These are phyloP conservation scores for Boletus tomentosulus DNA, from an alignment of 768 basidiomycete genomes.

Conservation along the genomic window DNA sequence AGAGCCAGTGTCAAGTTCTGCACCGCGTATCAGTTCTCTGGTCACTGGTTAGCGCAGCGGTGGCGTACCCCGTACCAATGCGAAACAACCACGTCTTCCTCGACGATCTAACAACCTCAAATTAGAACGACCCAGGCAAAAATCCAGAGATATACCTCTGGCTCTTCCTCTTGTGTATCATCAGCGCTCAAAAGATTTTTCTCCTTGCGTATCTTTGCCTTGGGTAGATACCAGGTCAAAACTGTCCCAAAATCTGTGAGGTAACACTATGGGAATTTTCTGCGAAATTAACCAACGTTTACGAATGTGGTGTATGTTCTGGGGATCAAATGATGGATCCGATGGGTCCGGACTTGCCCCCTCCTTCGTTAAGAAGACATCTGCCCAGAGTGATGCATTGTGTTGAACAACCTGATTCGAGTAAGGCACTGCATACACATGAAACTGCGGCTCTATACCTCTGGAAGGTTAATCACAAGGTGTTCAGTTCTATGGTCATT, in stretches of 20 bases:
- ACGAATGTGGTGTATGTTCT: constrained; percentile 63
- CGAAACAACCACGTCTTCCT: constrained; percentile 63
- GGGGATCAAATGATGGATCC: constrained; percentile 46
- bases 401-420: constrained; percentile 58
- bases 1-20: constrained; percentile 88
- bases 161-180: constrained; percentile 35
- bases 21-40: constrained; percentile 2
- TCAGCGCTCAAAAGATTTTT: constrained; percentile 70
- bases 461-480: constrained; percentile 61
- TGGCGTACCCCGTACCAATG: constrained; percentile 75
- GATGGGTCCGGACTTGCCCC: constrained; percentile 63
- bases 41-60: background rate
- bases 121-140: constrained; percentile 9
- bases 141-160: constrained; percentile 39
- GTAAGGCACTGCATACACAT: constrained; percentile 4
- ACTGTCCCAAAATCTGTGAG: constrained; percentile 40
- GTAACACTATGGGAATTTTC: background rate
- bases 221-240: constrained; percentile 80
- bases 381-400: constrained; percentile 82
- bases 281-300: constrained; percentile 52
- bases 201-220: constrained; percentile 68
- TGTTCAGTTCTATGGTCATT: constrained; percentile 53
- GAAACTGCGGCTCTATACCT: constrained; percentile 39
- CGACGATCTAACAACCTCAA: constrained; percentile 18
- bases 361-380: constrained; percentile 69